Percentiles rank a stretch among this genome's conserved stretches.
phyloP scores from a whole-genome alignment of 352 stramenopile species.

The Globisporangium takayamanum region DNA sequence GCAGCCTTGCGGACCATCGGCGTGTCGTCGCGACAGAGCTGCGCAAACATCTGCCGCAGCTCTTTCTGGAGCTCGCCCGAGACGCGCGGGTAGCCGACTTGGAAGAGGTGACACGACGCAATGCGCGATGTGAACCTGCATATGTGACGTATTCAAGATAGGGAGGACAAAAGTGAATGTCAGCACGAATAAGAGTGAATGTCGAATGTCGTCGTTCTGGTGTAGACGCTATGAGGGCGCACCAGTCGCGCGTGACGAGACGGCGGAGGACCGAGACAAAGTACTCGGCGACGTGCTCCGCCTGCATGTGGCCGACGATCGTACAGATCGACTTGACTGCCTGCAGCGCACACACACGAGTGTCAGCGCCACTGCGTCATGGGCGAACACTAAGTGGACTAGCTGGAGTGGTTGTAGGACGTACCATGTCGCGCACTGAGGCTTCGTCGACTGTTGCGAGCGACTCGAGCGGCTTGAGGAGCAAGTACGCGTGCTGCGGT shows the following conservation, averaged over 20 bases:
- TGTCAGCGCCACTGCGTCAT: background rate
- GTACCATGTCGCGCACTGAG: conserved; percentile 88
- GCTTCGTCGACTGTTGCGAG: conserved; percentile 93
- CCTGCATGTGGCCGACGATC: conserved; percentile 83
- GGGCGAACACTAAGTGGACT: background rate
- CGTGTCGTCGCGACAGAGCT: conserved; percentile 95
- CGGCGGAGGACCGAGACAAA: conserved; percentile 92
- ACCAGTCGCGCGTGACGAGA: conserved; percentile 95
- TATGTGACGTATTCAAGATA: background rate
- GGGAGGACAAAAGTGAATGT: background rate
- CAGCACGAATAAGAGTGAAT: background rate
- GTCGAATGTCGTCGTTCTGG: background rate
- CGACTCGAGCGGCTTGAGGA: conserved; percentile 94
- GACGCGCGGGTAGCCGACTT: conserved; percentile 58
- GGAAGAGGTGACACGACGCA: conserved; percentile 78
- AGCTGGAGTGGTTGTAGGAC: background rate
- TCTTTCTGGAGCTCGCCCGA: conserved; percentile 62
- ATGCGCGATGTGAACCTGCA: conserved; percentile 78
- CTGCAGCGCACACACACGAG: conserved; percentile 12
- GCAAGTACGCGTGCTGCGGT: conserved; percentile 66
- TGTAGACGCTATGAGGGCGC: conserved; percentile 40
- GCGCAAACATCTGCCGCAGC: conserved; percentile 88
- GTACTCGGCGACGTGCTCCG: conserved; percentile 82
- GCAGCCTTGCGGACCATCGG: conserved; percentile 96
- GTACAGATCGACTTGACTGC: conserved; percentile 86